phyloP scores from a whole-genome alignment of 2,329 filamentous ascomycete genomes.

The Dactylellina parvicollis region DNA sequence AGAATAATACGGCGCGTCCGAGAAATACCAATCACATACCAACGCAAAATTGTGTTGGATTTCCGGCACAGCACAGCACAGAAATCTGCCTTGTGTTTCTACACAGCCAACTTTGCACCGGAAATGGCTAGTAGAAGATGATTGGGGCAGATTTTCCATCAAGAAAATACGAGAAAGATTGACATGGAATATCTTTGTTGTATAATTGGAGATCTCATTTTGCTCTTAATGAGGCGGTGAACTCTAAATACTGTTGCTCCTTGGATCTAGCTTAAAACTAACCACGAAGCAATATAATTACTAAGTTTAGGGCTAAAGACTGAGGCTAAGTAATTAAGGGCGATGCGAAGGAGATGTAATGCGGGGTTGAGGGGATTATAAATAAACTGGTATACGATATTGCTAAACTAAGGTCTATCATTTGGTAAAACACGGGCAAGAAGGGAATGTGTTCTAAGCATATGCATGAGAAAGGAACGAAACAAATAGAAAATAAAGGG shows the following conservation, averaged over 20 bases:
- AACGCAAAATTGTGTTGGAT: conserved; percentile 22
- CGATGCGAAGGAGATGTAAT: too few relatives aligned
- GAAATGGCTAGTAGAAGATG: not conserved
- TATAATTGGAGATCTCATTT: too few relatives aligned
- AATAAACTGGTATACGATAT: not conserved
- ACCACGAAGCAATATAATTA: too few relatives aligned
- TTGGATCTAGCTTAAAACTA: too few relatives aligned
- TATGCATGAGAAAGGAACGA: not conserved
- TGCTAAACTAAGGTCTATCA: not conserved
- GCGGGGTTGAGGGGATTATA: too few relatives aligned
- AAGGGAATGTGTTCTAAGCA: not conserved
- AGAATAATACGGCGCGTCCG: too few relatives aligned
- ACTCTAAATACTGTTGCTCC: too few relatives aligned
- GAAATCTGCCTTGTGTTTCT: conserved; percentile 16
- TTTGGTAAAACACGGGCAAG: not conserved
- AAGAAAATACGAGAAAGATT: too few relatives aligned
- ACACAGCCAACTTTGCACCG: not conserved
- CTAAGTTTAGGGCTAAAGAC: too few relatives aligned
- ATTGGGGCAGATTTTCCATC: not conserved
- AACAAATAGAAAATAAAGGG: not conserved
- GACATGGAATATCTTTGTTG: too few relatives aligned
- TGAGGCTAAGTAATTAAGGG: too few relatives aligned
- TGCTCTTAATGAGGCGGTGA: too few relatives aligned
- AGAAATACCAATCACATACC: not conserved
- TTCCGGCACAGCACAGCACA: conserved; percentile 21